phyloP scores from a whole-genome alignment of 371 early-diverging fungal species.

The Phascolomyces articulosus region DNA sequence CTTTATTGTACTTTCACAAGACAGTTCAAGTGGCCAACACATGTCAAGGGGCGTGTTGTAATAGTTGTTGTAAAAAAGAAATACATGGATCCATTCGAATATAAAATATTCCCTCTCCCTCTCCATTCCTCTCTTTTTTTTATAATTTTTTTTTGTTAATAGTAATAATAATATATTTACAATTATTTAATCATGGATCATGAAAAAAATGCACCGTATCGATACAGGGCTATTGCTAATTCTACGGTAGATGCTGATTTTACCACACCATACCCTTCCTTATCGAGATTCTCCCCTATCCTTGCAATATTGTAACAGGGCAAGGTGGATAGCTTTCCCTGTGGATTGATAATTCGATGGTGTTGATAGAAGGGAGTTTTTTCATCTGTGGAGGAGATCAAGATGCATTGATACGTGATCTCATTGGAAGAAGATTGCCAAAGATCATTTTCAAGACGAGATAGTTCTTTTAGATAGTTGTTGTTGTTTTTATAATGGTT shows the following conservation, averaged over 20 bases:
- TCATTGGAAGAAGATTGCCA: no score
- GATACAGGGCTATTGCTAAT: not conserved
- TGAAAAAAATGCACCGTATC: not conserved
- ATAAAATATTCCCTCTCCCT: no score
- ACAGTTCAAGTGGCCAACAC: slow-evolving; percentile 25
- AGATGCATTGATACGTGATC: not conserved
- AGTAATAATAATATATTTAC: not conserved
- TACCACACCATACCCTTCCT: not conserved
- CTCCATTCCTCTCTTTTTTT: not conserved
- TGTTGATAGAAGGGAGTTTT: not conserved
- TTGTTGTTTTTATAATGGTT: not conserved
- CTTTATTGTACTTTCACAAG: slow-evolving; percentile 44
- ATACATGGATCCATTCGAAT: slow-evolving; percentile 15
- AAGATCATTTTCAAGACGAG: no score
- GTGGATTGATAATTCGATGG: not conserved
- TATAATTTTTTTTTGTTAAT: not conserved
- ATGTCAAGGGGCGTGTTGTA: slow-evolving; percentile 15
- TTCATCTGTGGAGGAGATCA: not conserved
- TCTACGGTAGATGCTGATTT: not conserved
- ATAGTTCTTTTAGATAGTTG: not conserved
- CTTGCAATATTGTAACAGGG: not conserved
- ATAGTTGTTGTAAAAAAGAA: not conserved
- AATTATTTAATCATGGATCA: slow-evolving; percentile 1
- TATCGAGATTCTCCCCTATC: not conserved
- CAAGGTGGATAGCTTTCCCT: not conserved